Evolutionary conservation across 441 rosid genomes (phyloP).

Genomic region (Capsella rubella): DNA sequence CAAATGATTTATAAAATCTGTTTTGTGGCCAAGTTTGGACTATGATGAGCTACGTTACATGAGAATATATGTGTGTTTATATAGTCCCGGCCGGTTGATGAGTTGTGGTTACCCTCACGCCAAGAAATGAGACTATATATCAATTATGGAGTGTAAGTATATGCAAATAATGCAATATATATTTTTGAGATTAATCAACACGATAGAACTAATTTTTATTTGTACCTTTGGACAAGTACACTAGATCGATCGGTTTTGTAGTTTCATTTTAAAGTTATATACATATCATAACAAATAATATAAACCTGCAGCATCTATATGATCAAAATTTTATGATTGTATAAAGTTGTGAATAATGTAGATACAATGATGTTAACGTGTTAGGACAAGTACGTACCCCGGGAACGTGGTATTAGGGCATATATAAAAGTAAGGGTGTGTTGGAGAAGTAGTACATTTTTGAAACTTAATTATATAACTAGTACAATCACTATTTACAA

Average conservation of each 20-base stretch:
- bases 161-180: background rate
- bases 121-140: constrained; percentile 10
- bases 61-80: background rate
- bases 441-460: too few relatives aligned
- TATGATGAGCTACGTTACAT: constrained; percentile 6
- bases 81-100: constrained; percentile 10
- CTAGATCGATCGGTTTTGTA: background rate
- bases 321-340: too few relatives aligned
- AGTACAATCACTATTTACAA: too few relatives aligned
- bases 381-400: too few relatives aligned
- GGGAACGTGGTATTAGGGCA: too few relatives aligned
- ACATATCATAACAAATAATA: too few relatives aligned
- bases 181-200: background rate
- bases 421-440: too few relatives aligned
- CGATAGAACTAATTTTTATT: too few relatives aligned
- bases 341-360: too few relatives aligned
- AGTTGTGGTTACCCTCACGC: constrained; percentile 40
- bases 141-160: background rate
- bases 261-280: background rate
- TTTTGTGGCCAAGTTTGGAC: background rate
- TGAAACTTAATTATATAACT: too few relatives aligned
- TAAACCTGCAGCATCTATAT: too few relatives aligned
- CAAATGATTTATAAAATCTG: background rate
- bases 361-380: too few relatives aligned
- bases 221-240: background rate